Evolutionary conservation across 352 stramenopile genomes (phyloP).

Genomic region (Globisporangium nodosum): DNA sequence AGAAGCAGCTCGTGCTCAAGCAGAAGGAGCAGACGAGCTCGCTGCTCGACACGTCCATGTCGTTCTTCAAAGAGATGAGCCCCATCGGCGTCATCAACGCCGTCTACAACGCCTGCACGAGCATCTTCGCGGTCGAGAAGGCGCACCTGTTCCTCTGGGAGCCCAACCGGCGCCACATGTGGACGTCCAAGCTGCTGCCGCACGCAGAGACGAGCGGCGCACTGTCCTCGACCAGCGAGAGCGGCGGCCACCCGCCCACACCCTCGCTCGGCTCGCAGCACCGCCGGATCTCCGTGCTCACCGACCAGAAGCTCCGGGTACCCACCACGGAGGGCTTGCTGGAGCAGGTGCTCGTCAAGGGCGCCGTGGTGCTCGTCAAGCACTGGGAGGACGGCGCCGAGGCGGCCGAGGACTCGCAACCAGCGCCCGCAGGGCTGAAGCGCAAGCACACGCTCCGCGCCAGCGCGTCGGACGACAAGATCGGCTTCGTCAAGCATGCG

Average conservation of each 20-base stretch:
- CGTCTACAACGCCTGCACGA: slow-evolving; percentile 68
- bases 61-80: slow-evolving; percentile 81
- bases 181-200: slow-evolving; percentile 60
- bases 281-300: slow-evolving; percentile 55
- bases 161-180: slow-evolving; percentile 43
- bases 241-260: slow-evolving; percentile 15
- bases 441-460: slow-evolving; percentile 31
- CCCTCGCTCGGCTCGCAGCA: slow-evolving; percentile 28
- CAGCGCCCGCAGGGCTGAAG: background rate
- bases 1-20: slow-evolving; percentile 56
- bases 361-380: slow-evolving; percentile 42
- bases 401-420: slow-evolving; percentile 3
- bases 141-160: slow-evolving; percentile 69
- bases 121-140: slow-evolving; percentile 57
- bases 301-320: slow-evolving; percentile 45
- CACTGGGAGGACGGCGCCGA: slow-evolving; percentile 32
- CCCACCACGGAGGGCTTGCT: slow-evolving; percentile 51
- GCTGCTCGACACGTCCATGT: slow-evolving; percentile 66
- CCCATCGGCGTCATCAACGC: slow-evolving; percentile 73
- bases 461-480: slow-evolving; percentile 29
- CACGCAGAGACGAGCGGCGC: slow-evolving; percentile 15
- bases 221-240: slow-evolving; percentile 3
- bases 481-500: slow-evolving; percentile 54
- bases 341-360: slow-evolving; percentile 45
- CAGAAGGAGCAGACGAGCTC: slow-evolving; percentile 60